Percentiles rank a stretch among this genome's conserved stretches.
These are phyloP conservation scores for Colletotrichum tofieldiae DNA, from an alignment of 2,329 filamentous ascomycete species.

Conservation along the genomic window DNA sequence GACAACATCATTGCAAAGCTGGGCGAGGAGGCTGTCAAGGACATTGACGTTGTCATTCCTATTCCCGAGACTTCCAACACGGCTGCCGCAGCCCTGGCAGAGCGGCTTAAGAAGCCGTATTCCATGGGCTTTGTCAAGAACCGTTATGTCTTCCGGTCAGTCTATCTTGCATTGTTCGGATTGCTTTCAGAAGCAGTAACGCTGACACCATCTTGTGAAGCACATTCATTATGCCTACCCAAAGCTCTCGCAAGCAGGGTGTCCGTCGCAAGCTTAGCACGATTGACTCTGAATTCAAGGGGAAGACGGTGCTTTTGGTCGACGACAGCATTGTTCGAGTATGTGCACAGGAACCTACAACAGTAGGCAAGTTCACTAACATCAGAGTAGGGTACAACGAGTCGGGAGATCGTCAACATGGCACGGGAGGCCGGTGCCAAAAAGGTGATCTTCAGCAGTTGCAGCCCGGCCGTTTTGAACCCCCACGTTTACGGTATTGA, in stretches of 20 bases:
- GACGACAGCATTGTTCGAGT: slow-evolving; percentile 91
- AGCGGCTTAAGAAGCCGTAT: slow-evolving; percentile 82
- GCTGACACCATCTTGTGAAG: slow-evolving; percentile 54
- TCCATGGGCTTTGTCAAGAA: slow-evolving; percentile 91
- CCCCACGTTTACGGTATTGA: slow-evolving; percentile 61
- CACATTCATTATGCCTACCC: slow-evolving; percentile 85
- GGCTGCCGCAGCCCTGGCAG: slow-evolving; percentile 83
- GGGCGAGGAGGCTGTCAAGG: slow-evolving; percentile 77
- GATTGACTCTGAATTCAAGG: slow-evolving; percentile 88
- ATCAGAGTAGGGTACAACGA: slow-evolving; percentile 72
- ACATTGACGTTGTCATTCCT: slow-evolving; percentile 89
- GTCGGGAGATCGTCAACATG: slow-evolving; percentile 78
- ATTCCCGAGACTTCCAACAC: slow-evolving; percentile 83
- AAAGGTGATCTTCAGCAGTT: slow-evolving; percentile 86
- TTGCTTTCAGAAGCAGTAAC: not conserved
- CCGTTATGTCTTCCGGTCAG: slow-evolving; percentile 56
- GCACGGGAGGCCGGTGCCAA: slow-evolving; percentile 86
- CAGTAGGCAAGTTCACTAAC: not conserved
- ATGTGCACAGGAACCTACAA: not conserved
- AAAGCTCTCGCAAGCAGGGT: slow-evolving; percentile 85
- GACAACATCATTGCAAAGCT: slow-evolving; percentile 79
- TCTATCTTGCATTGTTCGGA: not conserved
- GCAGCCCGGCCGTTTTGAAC: slow-evolving; percentile 65
- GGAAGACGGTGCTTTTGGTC: slow-evolving; percentile 84
- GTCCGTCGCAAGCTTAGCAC: slow-evolving; percentile 92